Base-by-base conservation (phyloP, 1,284 basidiomycete genomes). In the Microbotryomycetes sp. region DNA sequence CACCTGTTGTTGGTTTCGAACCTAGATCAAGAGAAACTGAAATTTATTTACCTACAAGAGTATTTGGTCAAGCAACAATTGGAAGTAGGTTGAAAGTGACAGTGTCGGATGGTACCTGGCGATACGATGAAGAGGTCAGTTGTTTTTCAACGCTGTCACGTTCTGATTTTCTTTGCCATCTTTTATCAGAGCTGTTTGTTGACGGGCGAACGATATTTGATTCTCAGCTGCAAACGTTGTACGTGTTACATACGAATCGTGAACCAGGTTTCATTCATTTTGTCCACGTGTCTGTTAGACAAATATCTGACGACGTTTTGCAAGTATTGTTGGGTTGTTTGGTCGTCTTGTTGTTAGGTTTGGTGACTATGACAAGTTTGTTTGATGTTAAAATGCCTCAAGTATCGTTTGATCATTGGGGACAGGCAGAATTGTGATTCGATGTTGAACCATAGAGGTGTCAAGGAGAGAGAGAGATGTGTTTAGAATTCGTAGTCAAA, bases 21-120 rank as follows among this genome's bases (percentile, higher is more conserved):
- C 64, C 60, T 19, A 31, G 25, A 4, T 61, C 64, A 9, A 59
- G 63, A n/a, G 63, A 68, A 56, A 72, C 71, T 19, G 69, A 71
- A 55, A 59, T 74, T 14, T 73, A 68, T 55, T 58, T 74, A 16
- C 73, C 73, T 6, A 49, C 52, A 2, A 46, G 66, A 22, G 23
- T 67, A 30, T 74, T 69, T 45, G 68, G 48, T 1, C 25, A 31
- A 3, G 26, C 54, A 3, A 53, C 56, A n/a, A 26, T 49, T 36
- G 51, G 54, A 6, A 63, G 65, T 2, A 15, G 15, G 5, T 29
- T 65, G 22, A 7, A 16, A 3, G 57, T 74, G 6, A 22, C 49
- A 31, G 7, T 69, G 19, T 32, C 56, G 0, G 70, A 69, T 25
- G 70, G 68, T 0, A 56, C 59, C 19, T 69, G 67, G 65, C 29